Conservation (phyloP, 148 eudicot species). For the Gaultheria prostrata region DNA sequence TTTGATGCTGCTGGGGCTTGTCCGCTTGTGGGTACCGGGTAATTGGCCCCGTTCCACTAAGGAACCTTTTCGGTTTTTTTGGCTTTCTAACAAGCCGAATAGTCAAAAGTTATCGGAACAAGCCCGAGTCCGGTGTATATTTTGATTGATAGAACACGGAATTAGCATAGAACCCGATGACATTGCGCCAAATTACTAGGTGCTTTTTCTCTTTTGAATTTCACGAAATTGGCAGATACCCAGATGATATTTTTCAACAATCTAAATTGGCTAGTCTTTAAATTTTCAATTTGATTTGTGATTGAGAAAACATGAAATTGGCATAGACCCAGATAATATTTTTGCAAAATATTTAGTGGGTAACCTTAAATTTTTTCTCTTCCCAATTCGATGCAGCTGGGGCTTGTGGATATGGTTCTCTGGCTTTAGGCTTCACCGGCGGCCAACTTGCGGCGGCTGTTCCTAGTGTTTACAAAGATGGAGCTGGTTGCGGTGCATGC, state of each 20-base stretch:
- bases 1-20: no score
- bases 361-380: slow-evolving; percentile 12
- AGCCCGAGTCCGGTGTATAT: no score
- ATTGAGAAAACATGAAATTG: not conserved
- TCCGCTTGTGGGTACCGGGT: no score
- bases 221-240: slow-evolving; percentile 2
- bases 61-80: no score
- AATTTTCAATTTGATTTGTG: not conserved
- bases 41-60: no score
- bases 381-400: slow-evolving; percentile 44
- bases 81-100: no score
- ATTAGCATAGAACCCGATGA: not conserved
- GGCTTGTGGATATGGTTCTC: slow-evolving; percentile 82
- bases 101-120: no score
- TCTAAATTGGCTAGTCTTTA: slow-evolving; percentile 20
- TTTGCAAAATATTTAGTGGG: slow-evolving; percentile 18
- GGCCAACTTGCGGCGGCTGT: slow-evolving; percentile 70
- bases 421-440: slow-evolving; percentile 50
- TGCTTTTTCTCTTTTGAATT: no score
- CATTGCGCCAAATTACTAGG: no score
- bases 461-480: slow-evolving; percentile 56
- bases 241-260: slow-evolving; percentile 12
- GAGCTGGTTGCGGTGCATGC: slow-evolving; percentile 89
- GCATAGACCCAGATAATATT: slow-evolving; percentile 15
- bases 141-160: not conserved